Conservation (phyloP, 140 eudicot genomes). For the Cichorium intybus region DNA sequence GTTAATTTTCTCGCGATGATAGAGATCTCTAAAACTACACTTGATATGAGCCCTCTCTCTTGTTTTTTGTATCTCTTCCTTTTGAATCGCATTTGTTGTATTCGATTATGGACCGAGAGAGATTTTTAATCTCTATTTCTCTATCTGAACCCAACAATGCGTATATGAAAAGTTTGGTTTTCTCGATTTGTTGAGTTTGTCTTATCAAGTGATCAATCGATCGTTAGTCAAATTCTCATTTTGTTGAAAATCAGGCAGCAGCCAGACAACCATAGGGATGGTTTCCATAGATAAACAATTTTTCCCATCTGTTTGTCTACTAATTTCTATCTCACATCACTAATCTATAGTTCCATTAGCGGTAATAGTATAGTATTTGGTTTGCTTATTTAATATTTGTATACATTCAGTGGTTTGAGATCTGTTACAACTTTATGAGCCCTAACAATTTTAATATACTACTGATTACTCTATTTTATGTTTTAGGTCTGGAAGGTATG, state of each 20-base stretch:
- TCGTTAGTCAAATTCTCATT: not conserved
- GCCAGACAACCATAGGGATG: slow-evolving; percentile 60
- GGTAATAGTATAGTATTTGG: too few species aligned
- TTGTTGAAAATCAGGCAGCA: slow-evolving; percentile 24
- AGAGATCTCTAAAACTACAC: slow-evolving; percentile 38
- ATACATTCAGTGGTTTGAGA: too few species aligned
- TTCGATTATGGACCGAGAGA: slow-evolving; percentile 9
- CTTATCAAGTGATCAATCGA: not conserved
- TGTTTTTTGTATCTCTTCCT: not conserved
- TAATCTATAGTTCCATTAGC: not conserved
- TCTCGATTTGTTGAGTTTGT: not conserved
- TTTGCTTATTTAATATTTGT: too few species aligned
- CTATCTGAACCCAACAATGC: slow-evolving; percentile 35
- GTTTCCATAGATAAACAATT: slow-evolving; percentile 48
- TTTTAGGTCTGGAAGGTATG: too few species aligned
- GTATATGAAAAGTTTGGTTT: slow-evolving; percentile 26
- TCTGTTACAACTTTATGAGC: too few species aligned
- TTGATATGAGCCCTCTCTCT: slow-evolving; percentile 43
- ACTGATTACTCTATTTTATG: too few species aligned
- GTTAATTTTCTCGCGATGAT: slow-evolving; percentile 27
- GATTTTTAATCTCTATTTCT: not conserved
- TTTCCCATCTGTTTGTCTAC: slow-evolving; percentile 38
- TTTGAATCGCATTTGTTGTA: slow-evolving; percentile 32
- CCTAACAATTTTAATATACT: too few species aligned
- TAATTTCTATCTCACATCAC: slow-evolving; percentile 36